These are phyloP conservation scores for Schwanniomyces etchellsii DNA, from an alignment of 1,139 yeast genomes.

Conservation along the genomic window DNA sequence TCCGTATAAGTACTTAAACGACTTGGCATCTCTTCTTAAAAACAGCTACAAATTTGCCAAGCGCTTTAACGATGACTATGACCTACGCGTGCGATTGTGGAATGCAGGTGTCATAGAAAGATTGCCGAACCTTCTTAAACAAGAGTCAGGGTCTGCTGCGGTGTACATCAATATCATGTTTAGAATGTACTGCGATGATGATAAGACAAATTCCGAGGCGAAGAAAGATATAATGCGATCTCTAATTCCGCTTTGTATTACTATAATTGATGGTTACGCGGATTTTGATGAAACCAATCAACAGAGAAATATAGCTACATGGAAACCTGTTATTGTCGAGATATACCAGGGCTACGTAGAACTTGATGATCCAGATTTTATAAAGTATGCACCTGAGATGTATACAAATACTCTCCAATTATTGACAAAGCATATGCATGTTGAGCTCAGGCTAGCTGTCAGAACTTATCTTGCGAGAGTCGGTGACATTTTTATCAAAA, in stretches of 20 bases:
- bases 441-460: constrained; percentile 65
- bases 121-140: constrained; percentile 84
- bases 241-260: constrained; percentile 67
- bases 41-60: constrained; percentile 78
- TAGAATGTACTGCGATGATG: constrained; percentile 71
- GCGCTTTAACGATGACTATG: constrained; percentile 83
- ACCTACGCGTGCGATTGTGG: constrained; percentile 79
- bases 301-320: constrained; percentile 73
- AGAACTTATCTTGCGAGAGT: constrained; percentile 62
- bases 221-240: constrained; percentile 43
- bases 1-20: constrained; percentile 59
- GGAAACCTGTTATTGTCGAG: constrained; percentile 91
- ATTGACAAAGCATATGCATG: constrained; percentile 62
- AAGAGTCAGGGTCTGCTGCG: constrained; percentile 87
- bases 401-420: constrained; percentile 64
- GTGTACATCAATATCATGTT: constrained; percentile 79
- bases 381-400: constrained; percentile 54
- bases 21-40: constrained; percentile 55
- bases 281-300: constrained; percentile 70
- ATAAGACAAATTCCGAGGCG: constrained; percentile 30
- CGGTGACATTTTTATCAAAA: constrained; percentile 50
- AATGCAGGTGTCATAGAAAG: constrained; percentile 91
- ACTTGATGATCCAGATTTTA: constrained; percentile 73
- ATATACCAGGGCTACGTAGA: constrained; percentile 77
- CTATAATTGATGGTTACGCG: constrained; percentile 64